Conservation (phyloP, 2,329 filamentous ascomycete genomes). For the Teratosphaeria nubilosa region DNA sequence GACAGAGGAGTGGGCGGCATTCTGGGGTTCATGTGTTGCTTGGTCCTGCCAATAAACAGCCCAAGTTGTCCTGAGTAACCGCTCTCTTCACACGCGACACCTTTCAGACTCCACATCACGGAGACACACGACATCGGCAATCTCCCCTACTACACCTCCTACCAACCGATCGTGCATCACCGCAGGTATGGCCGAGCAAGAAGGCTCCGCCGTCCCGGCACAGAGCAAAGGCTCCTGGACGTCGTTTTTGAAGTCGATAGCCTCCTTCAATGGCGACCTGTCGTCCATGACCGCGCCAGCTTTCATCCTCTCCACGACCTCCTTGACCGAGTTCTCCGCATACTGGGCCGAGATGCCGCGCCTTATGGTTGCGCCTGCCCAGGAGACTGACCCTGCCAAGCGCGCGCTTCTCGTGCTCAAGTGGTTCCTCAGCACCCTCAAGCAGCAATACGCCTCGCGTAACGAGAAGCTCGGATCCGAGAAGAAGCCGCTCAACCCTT, state of each 20-base stretch:
- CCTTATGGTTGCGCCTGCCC: constrained; percentile 71
- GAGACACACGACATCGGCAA: background rate
- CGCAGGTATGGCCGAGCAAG: constrained; percentile 41
- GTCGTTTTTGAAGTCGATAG: constrained; percentile 43
- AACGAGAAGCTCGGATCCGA: constrained; percentile 81
- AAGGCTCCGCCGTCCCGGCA: constrained; percentile 37
- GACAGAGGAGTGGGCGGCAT: background rate
- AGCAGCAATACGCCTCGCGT: constrained; percentile 66
- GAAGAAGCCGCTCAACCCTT: constrained; percentile 97
- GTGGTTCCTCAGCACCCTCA: constrained; percentile 90
- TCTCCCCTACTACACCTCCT: background rate
- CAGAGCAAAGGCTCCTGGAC: constrained; percentile 39
- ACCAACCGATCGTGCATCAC: constrained; percentile 67
- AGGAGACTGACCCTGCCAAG: constrained; percentile 69
- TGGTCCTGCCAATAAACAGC: background rate
- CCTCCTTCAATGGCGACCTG: constrained; percentile 47
- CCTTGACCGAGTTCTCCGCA: constrained; percentile 47
- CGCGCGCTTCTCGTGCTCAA: constrained; percentile 80
- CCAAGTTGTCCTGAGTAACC: background rate
- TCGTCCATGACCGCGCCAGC: constrained; percentile 47
- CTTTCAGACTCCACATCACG: background rate
- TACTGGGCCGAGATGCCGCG: constrained; percentile 48
- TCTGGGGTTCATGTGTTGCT: background rate
- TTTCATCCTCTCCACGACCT: constrained; percentile 46
- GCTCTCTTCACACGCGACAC: background rate